Conservation (phyloP, 441 rosid genomes). For the Hura crepitans region DNA sequence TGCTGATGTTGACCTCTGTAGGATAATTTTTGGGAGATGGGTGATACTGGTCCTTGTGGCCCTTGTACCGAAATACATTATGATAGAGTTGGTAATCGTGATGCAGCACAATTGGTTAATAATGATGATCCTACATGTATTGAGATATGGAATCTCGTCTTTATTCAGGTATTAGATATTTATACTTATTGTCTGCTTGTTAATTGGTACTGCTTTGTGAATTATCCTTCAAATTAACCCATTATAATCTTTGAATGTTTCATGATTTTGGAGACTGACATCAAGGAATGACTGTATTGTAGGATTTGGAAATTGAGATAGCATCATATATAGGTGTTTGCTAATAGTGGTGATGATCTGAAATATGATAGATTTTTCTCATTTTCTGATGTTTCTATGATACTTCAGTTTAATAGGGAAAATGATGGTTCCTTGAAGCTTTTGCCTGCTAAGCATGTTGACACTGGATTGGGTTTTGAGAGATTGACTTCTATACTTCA, state of each 20-base stretch:
- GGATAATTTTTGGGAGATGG: conserved; percentile 99
- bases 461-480: conserved; percentile 98
- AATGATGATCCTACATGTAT: conserved; percentile 97
- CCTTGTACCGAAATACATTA: conserved; percentile 98
- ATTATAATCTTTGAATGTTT: neutral
- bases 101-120: conserved; percentile 79
- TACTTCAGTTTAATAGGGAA: conserved; percentile 84
- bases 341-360: neutral
- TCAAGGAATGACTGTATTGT: neutral
- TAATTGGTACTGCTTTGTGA: conserved; percentile 5
- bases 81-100: conserved; percentile 83
- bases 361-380: neutral
- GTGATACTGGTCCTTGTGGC: conserved; percentile 99
- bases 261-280: neutral
- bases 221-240: neutral
- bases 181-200: neutral
- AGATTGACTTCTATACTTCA: conserved; percentile 89
- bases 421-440: conserved; percentile 75
- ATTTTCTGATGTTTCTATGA: conserved; percentile 7
- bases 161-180: conserved; percentile 70
- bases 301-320: neutral
- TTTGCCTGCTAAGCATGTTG: conserved; percentile 96
- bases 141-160: conserved; percentile 98
- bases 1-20: conserved; percentile 20
- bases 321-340: neutral